Percentiles rank a stretch among this genome's conserved stretches.
These are phyloP conservation scores for Linum trigynum DNA, from an alignment of 345 rosid genomes.

Conservation along the genomic window DNA sequence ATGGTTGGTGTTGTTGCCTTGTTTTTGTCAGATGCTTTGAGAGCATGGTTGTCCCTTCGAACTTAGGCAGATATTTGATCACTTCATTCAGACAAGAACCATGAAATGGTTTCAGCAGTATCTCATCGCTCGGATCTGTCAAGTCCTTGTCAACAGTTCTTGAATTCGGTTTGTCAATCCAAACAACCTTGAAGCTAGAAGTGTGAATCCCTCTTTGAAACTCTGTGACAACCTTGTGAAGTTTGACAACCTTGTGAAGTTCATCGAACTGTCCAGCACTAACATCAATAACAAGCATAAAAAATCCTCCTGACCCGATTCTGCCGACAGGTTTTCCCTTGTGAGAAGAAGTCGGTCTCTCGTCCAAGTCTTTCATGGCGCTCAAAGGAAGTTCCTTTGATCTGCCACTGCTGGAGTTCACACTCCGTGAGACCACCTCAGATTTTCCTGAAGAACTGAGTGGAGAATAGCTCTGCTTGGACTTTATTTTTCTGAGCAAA, in stretches of 20 bases:
- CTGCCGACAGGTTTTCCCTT: slow-evolving; percentile 18
- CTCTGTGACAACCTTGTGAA: slow-evolving; percentile 28
- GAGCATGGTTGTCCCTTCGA: slow-evolving; percentile 23
- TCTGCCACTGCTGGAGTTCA: slow-evolving; percentile 26
- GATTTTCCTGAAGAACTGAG: slow-evolving; percentile 34
- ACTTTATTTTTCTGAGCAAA: slow-evolving; percentile 27
- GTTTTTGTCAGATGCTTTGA: slow-evolving; percentile 7
- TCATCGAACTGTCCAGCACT: slow-evolving; percentile 35
- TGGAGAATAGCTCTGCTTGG: slow-evolving; percentile 29
- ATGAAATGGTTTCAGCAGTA: slow-evolving; percentile 51
- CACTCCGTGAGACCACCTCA: slow-evolving; percentile 32
- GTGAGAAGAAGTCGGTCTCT: slow-evolving; percentile 17
- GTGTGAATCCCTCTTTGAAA: slow-evolving; percentile 34
- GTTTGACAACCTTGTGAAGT: slow-evolving; percentile 25
- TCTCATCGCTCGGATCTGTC: slow-evolving; percentile 27
- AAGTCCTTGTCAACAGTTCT: slow-evolving; percentile 6
- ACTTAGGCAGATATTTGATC: slow-evolving; percentile 53
- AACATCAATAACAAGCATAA: slow-evolving; percentile 54
- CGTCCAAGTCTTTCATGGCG: slow-evolving; percentile 41
- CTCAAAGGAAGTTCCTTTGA: slow-evolving; percentile 43
- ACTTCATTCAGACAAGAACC: slow-evolving; percentile 49
- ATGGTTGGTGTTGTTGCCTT: background rate
- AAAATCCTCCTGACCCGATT: slow-evolving; percentile 18
- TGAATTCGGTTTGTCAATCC: slow-evolving; percentile 46
- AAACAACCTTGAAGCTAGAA: slow-evolving; percentile 42